phyloP scores from a whole-genome alignment of 495 filamentous ascomycete genomes.

The Recurvomyces mirabilis region DNA sequence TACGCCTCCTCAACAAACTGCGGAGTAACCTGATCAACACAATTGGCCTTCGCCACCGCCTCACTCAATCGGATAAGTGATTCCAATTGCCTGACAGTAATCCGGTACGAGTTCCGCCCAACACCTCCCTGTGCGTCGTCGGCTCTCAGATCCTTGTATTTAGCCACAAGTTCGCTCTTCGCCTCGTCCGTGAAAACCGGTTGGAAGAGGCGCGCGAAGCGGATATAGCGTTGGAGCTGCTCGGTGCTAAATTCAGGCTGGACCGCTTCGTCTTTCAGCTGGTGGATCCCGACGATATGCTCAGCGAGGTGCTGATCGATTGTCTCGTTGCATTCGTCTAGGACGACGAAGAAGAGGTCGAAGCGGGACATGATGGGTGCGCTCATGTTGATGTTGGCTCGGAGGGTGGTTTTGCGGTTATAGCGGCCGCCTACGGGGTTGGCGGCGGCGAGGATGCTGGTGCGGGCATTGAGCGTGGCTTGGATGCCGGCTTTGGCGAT shows the following conservation, averaged over 20 bases:
- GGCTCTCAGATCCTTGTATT: conserved; percentile 90
- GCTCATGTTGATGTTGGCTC: conserved; percentile 94
- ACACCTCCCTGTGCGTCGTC: conserved; percentile 93
- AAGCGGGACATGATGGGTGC: conserved; percentile 99
- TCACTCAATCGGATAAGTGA: conserved; percentile 89
- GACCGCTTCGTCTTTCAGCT: conserved; percentile 79
- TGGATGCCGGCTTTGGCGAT: conserved; percentile 99
- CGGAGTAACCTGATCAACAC: conserved; percentile 78
- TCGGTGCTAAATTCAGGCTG: conserved; percentile 90
- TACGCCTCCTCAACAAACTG: conserved; percentile 85
- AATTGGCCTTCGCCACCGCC: conserved; percentile 94
- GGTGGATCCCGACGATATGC: conserved; percentile 93
- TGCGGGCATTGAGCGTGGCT: conserved; percentile 90
- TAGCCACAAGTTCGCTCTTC: conserved; percentile 70
- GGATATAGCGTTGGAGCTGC: conserved; percentile 93
- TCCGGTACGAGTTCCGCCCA: conserved; percentile 86
- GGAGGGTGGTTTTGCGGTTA: conserved; percentile 85
- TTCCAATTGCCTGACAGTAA: conserved; percentile 93
- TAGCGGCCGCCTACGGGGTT: conserved; percentile 95
- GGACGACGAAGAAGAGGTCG: conserved; percentile 96
- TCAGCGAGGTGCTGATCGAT: conserved; percentile 83
- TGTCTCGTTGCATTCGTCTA: conserved; percentile 89
- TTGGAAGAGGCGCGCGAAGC: conserved; percentile 88
- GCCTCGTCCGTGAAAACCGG: conserved; percentile 86
- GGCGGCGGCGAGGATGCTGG: conserved; percentile 88